These are phyloP conservation scores for Epichloe sibirici DNA, from an alignment of 2,329 filamentous ascomycete genomes.

Conservation along the genomic window DNA sequence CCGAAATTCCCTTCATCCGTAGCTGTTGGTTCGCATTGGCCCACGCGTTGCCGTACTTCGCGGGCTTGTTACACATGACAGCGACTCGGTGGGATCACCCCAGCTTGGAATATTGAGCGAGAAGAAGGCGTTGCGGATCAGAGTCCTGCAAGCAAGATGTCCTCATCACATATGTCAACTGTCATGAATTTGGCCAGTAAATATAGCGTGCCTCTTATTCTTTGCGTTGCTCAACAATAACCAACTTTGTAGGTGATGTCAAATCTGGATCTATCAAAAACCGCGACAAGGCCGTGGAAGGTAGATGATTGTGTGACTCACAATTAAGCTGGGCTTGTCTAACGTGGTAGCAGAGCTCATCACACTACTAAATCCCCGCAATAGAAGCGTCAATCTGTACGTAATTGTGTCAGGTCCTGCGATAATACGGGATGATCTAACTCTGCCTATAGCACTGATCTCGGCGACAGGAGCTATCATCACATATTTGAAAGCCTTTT, in stretches of 20 bases:
- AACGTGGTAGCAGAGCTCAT: conserved; percentile 20
- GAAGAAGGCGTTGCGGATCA: background rate
- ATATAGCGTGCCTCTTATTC: background rate
- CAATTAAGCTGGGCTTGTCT: background rate
- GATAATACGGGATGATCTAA: conserved; percentile 1
- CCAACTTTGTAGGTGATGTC: conserved; percentile 18
- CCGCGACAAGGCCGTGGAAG: conserved; percentile 29
- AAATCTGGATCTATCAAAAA: conserved; percentile 24
- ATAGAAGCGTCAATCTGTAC: conserved; percentile 25
- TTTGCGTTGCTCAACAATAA: conserved; percentile 6
- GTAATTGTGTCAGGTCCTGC: conserved; percentile 5
- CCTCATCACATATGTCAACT: conserved; percentile 20
- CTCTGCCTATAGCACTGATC: conserved; percentile 19
- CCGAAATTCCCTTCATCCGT: background rate
- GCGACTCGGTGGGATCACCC: background rate
- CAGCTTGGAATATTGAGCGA: background rate
- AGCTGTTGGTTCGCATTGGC: background rate
- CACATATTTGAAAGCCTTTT: conserved; percentile 74
- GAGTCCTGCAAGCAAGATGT: conserved; percentile 14
- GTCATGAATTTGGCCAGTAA: conserved; percentile 24
- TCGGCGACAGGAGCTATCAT: conserved; percentile 71
- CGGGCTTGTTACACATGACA: background rate
- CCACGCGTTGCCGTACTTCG: background rate
- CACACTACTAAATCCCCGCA: conserved; percentile 24
- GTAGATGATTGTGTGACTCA: conserved; percentile 14